Percentiles rank a stretch among this genome's conserved stretches.
phyloP scores from a whole-genome alignment of 768 basidiomycete species.

The Trametes cubensis region DNA sequence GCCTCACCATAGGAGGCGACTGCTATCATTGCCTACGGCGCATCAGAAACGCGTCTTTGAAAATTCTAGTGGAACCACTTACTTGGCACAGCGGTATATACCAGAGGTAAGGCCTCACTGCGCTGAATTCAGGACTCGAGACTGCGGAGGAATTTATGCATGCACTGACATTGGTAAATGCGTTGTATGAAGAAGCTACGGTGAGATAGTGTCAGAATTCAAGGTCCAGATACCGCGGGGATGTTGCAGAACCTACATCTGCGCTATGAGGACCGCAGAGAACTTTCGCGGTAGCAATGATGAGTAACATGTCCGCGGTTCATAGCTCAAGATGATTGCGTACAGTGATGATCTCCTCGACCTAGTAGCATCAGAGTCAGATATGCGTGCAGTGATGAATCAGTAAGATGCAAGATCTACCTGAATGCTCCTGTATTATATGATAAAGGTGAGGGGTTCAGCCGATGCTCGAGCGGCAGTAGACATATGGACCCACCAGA shows the following conservation, averaged over 20 bases:
- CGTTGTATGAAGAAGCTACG: conserved; percentile 7
- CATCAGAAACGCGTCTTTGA: no score
- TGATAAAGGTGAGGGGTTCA: no score
- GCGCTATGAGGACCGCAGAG: conserved; percentile 1
- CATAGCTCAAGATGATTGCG: neutral
- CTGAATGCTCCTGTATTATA: neutral
- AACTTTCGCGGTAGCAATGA: neutral
- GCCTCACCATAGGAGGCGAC: conserved; percentile 1
- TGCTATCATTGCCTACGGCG: neutral
- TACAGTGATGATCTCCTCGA: conserved; percentile 3
- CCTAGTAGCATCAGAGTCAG: neutral
- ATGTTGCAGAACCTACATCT: neutral
- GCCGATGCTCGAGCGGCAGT: no score
- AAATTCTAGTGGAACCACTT: neutral
- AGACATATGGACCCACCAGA: conserved; percentile 5
- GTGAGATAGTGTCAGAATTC: neutral
- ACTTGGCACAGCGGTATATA: conserved; percentile 3
- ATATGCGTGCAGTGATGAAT: neutral
- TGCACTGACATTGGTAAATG: conserved; percentile 5
- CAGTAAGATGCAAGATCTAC: neutral
- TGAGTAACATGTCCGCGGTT: no score
- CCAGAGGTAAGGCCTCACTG: conserved; percentile 8
- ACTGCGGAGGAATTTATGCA: neutral
- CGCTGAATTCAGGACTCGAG: no score
- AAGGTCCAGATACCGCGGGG: no score